Evolutionary conservation across 345 rosid genomes (phyloP), one percentile per base, ranked within the genome.

Genomic region (Gossypium mustelinum): DNA sequence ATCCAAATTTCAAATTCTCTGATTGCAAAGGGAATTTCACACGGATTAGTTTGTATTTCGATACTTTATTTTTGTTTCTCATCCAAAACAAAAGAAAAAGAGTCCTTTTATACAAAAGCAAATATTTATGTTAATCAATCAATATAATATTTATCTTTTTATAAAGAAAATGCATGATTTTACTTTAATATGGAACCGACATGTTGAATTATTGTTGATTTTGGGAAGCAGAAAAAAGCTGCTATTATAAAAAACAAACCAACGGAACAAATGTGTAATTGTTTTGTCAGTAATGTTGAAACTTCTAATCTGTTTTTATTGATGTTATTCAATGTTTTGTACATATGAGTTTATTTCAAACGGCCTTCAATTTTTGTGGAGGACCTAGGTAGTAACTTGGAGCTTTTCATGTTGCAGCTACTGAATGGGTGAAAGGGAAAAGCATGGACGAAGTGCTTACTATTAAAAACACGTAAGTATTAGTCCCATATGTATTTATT

Each of bases 351-450:
- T 60, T 13, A 25, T 13, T 60, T 58, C 44, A 14, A 61, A 27
- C 14, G 24, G 12, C 22, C 39, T 67, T 67, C 5, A 7, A 65
- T 44, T 44, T 18, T 57, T 14, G 1, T 13, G 47, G 9, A 75
- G 52, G 12, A 52, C 24, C 22, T 60, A 41, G 7, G 39, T 25
- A 25, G 17, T 67, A 18, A 75, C 24, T 61, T 59, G 41, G 64
- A 8, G n/a, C 2, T 76, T 62, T 58, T 44, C 68, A 14, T 78
- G 58, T 74, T 83, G 27, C 81, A 96, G 99, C 92, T 27, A 90
- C 98, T 11, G 99, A 96, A 81, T 96, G 99, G 99, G 99, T 93
- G 88, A 96, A 93, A 80, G 99, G 98, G 66, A 96, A 87, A 81
- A 89, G 86, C 71, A 89, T 88, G 92, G 97, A 92, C 76, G 98